A percentile compares a stretch with the other conserved stretches of the same genome.
Conservation (phyloP, 176 grass and related monocot species). For the Ampelocalamus luodianensis region DNA sequence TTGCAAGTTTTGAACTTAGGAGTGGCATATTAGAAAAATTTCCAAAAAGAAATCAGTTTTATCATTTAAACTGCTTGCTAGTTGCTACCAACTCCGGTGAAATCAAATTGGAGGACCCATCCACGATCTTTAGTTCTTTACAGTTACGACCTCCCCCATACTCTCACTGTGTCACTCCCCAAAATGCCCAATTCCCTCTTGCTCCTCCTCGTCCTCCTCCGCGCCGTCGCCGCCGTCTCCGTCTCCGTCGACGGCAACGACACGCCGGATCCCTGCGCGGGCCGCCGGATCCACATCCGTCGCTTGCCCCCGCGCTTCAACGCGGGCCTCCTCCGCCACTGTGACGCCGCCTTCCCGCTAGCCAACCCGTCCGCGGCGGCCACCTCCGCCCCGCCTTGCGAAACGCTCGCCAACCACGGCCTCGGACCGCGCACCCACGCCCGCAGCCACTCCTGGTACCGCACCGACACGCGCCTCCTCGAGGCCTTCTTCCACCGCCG, state of each 20-base stretch:
- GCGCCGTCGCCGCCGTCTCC: background rate
- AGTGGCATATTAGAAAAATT: too few relatives aligned
- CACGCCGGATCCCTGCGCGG: slow-evolving; percentile 33
- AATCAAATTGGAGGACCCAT: background rate
- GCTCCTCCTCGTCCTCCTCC: background rate
- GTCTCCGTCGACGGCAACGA: background rate
- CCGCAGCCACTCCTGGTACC: slow-evolving; percentile 66
- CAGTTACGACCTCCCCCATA: background rate
- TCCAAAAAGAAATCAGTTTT: too few relatives aligned
- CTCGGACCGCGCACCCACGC: slow-evolving; percentile 64
- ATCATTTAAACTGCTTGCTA: too few relatives aligned
- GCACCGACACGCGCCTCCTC: slow-evolving; percentile 65
- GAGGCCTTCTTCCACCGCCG: slow-evolving; percentile 79
- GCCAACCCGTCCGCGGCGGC: slow-evolving; percentile 54
- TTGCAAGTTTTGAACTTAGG: too few relatives aligned
- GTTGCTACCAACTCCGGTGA: background rate
- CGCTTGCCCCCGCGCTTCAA: slow-evolving; percentile 60
- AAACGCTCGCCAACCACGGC: slow-evolving; percentile 68
- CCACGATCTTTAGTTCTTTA: background rate
- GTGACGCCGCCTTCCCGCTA: slow-evolving; percentile 63
- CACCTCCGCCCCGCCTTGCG: slow-evolving; percentile 42
- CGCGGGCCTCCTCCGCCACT: slow-evolving; percentile 54
- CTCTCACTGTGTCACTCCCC: background rate
- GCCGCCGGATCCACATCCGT: slow-evolving; percentile 68
- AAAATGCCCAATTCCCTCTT: slow-evolving; percentile 40